Evolutionary conservation across 371 early-diverging fungal genomes (phyloP).

Genomic region (Capillidium rhysosporum): DNA sequence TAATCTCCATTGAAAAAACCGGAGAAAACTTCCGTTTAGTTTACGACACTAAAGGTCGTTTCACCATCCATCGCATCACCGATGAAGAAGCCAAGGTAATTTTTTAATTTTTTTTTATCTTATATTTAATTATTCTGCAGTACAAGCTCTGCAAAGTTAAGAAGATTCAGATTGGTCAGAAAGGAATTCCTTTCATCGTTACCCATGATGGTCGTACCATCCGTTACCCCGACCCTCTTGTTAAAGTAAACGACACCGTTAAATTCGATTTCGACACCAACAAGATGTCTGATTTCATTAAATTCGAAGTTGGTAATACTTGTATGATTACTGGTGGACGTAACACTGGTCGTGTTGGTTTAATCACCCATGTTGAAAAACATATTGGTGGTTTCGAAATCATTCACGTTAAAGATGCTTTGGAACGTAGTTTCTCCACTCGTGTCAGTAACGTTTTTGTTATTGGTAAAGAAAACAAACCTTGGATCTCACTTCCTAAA

Average conservation of each 20-base stretch:
- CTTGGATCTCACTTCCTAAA: slow-evolving; percentile 88
- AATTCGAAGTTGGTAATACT: slow-evolving; percentile 93
- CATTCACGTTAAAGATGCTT: slow-evolving; percentile 78
- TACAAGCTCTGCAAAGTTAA: slow-evolving; percentile 99
- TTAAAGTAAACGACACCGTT: slow-evolving; percentile 98
- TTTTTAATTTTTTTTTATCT: background rate
- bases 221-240: slow-evolving; percentile 98
- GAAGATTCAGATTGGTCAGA: slow-evolving; percentile 80
- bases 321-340: slow-evolving; percentile 97
- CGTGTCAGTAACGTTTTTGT: slow-evolving; percentile 80
- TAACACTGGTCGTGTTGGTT: slow-evolving; percentile 98
- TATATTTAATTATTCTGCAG: slow-evolving; percentile 6
- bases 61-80: slow-evolving; percentile 97
- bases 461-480: slow-evolving; percentile 61
- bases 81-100: slow-evolving; percentile 85
- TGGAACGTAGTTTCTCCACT: slow-evolving; percentile 75
- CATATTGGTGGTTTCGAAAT: slow-evolving; percentile 96
- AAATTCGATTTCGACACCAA: slow-evolving; percentile 87
- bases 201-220: slow-evolving; percentile 99
- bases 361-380: slow-evolving; percentile 91
- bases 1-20: slow-evolving; percentile 97
- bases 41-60: slow-evolving; percentile 98
- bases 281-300: slow-evolving; percentile 87
- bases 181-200: slow-evolving; percentile 90
- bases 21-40: slow-evolving; percentile 99